phyloP scores from a whole-genome alignment of 495 filamentous ascomycete genomes.

The Aspergillus bertholletiae region DNA sequence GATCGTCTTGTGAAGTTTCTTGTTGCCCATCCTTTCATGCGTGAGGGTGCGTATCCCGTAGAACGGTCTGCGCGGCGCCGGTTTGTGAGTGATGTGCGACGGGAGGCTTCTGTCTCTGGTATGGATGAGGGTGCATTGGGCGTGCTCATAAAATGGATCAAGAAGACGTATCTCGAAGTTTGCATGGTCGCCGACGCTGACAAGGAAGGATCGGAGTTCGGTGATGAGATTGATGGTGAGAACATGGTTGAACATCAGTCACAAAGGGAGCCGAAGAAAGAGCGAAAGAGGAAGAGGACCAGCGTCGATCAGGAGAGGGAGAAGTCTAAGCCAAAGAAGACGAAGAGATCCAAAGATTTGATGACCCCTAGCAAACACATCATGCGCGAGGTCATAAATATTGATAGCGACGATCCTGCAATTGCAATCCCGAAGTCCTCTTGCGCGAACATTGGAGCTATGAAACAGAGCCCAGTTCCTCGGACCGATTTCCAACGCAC shows the following conservation, averaged over 20 bases:
- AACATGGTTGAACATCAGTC: background rate
- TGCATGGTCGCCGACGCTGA: background rate
- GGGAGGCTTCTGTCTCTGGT: constrained; percentile 7
- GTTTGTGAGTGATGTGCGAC: constrained; percentile 20
- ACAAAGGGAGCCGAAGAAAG: constrained; percentile 11
- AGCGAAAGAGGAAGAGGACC: constrained; percentile 16
- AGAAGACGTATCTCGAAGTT: constrained; percentile 18
- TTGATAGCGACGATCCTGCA: background rate
- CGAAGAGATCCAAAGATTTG: background rate
- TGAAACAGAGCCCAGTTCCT: background rate
- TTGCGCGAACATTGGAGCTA: background rate
- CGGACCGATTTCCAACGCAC: background rate
- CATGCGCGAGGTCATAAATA: background rate
- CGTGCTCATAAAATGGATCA: constrained; percentile 19
- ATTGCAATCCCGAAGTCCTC: background rate
- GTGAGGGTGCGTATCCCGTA: constrained; percentile 9
- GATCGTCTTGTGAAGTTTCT: constrained; percentile 18
- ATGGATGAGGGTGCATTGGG: constrained; percentile 8
- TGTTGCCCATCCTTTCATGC: constrained; percentile 21
- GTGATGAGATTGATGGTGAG: constrained; percentile 22
- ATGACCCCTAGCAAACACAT: background rate
- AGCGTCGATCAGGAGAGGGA: background rate
- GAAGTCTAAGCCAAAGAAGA: too few relatives aligned
- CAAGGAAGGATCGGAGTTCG: constrained; percentile 15
- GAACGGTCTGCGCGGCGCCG: constrained; percentile 13